Percentiles rank a stretch among this genome's conserved stretches.
Conservation (phyloP, 1,139 yeast genomes). For the Diutina siamensis region DNA sequence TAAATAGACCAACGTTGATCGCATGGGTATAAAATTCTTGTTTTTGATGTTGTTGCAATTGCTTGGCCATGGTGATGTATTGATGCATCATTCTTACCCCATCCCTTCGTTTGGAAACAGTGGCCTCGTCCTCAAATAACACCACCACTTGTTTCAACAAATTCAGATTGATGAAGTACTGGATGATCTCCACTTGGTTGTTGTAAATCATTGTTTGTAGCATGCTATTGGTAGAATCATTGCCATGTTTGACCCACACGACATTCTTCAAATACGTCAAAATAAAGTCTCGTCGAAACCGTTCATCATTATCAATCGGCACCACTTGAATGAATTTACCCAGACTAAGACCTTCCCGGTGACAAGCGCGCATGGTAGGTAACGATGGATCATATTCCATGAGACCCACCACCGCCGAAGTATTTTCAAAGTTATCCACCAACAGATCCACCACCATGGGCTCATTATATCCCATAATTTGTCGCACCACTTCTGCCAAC, state of each 20-base stretch:
- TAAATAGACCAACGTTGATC: conserved; percentile 58
- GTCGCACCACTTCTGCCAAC: conserved; percentile 63
- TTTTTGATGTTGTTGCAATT: conserved; percentile 52
- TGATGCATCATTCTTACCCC: conserved; percentile 78
- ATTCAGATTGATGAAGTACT: conserved; percentile 46
- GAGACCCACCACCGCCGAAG: conserved; percentile 65
- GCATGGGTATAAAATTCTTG: conserved; percentile 54
- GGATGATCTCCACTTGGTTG: conserved; percentile 62
- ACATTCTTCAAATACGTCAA: conserved; percentile 79
- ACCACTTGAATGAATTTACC: conserved; percentile 56
- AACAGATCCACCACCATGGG: conserved; percentile 54
- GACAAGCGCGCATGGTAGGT: conserved; percentile 69
- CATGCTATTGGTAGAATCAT: conserved; percentile 63
- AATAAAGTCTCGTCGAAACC: conserved; percentile 65
- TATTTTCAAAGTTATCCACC: conserved; percentile 43
- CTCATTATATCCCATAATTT: conserved; percentile 62
- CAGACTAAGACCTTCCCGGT: conserved; percentile 50
- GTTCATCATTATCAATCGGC: conserved; percentile 7
- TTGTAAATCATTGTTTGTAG: conserved; percentile 54
- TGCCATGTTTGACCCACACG: conserved; percentile 67
- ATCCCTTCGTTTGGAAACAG: conserved; percentile 30
- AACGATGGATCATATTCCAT: conserved; percentile 85
- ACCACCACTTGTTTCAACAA: conserved; percentile 44
- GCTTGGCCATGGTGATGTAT: conserved; percentile 63
- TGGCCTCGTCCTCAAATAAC: conserved; percentile 23